phyloP scores from a whole-genome alignment of 352 stramenopile genomes.

The Phytophthora ohioensis region DNA sequence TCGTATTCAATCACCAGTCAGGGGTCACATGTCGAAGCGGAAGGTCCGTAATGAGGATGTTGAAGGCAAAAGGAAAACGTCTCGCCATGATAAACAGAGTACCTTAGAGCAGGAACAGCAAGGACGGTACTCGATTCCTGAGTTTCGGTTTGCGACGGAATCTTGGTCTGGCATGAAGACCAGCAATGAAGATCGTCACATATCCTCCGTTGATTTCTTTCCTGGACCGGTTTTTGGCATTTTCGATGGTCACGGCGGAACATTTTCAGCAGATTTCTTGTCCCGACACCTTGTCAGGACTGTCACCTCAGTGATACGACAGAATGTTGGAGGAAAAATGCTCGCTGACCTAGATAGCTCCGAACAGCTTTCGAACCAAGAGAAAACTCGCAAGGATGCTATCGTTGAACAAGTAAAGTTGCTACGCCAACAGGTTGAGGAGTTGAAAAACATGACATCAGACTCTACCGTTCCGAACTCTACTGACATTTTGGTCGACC shows the following conservation, averaged over 20 bases:
- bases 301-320: constrained; percentile 36
- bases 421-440: constrained; percentile 40
- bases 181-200: constrained; percentile 68
- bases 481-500: constrained; percentile 25
- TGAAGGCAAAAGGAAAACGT: constrained; percentile 10
- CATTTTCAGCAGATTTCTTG: constrained; percentile 59
- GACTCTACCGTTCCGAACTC: constrained; percentile 1
- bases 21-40: constrained; percentile 42
- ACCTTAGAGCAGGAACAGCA: not conserved
- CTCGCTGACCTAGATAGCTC: constrained; percentile 29
- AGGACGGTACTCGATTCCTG: constrained; percentile 32
- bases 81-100: not conserved
- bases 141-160: constrained; percentile 59
- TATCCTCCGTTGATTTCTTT: constrained; percentile 40
- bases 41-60: constrained; percentile 36
- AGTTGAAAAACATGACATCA: constrained; percentile 32
- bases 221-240: constrained; percentile 64
- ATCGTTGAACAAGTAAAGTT: constrained; percentile 41
- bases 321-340: constrained; percentile 38
- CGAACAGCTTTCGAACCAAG: constrained; percentile 23
- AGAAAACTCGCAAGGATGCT: constrained; percentile 39
- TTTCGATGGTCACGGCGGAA: constrained; percentile 70
- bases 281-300: constrained; percentile 52
- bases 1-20: constrained; percentile 6
- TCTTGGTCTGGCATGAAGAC: constrained; percentile 63